phyloP scores from a whole-genome alignment of 2,329 filamentous ascomycete genomes.

The Diaporthe batatas region DNA sequence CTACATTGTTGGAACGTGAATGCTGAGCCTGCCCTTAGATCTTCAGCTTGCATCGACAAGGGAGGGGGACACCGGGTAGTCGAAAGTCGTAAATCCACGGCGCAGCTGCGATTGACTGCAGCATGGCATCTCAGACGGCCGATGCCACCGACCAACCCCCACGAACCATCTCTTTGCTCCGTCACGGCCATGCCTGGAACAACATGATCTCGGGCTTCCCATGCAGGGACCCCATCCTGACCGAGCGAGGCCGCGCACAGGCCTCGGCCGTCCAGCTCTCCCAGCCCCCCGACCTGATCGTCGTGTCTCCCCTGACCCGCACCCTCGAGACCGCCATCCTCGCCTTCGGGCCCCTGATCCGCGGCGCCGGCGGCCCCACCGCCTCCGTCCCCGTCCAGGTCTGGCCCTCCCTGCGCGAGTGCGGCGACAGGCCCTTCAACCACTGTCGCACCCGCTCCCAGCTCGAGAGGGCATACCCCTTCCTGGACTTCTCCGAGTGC shows the following conservation, averaged over 20 bases:
- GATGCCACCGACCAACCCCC: constrained; percentile 16
- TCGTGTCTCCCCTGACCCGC: constrained; percentile 39
- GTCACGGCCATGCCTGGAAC: constrained; percentile 41
- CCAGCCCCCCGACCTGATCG: constrained; percentile 36
- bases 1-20: not conserved
- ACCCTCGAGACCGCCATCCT: constrained; percentile 33
- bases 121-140: constrained; percentile 13
- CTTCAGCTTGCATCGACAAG: not conserved
- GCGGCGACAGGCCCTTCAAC: constrained; percentile 39
- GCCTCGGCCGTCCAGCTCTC: constrained; percentile 33
- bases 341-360: constrained; percentile 30
- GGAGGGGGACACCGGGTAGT: too few species aligned
- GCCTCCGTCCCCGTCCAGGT: constrained; percentile 33
- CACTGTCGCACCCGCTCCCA: constrained; percentile 32
- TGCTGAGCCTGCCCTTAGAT: not conserved
- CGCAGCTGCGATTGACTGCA: not conserved
- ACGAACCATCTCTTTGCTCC: constrained; percentile 37
- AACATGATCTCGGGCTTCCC: constrained; percentile 41
- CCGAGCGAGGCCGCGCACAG: constrained; percentile 27
- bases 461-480: constrained; percentile 37
- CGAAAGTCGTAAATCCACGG: not conserved
- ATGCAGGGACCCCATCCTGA: constrained; percentile 38
- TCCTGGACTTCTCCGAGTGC: constrained; percentile 37
- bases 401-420: constrained; percentile 39
- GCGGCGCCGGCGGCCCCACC: constrained; percentile 5